These are phyloP conservation scores for Berberis vulgaris DNA, from an alignment of 164 flowering plant genomes.

Conservation along the genomic window DNA sequence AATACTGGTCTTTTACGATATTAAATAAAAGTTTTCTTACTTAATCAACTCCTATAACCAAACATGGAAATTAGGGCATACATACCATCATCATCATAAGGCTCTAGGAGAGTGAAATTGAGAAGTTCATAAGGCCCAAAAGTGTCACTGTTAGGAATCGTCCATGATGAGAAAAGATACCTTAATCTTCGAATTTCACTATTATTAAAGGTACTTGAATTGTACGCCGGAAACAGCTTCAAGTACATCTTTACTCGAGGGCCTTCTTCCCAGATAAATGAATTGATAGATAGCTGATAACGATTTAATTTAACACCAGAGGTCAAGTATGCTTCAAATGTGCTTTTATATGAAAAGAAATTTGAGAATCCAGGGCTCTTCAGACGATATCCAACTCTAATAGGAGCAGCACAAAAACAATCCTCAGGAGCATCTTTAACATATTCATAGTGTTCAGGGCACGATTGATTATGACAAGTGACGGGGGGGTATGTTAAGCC, in stretches of 20 bases:
- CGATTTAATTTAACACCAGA: conserved; percentile 26
- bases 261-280: conserved; percentile 55
- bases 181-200: conserved; percentile 52
- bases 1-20: too few relatives aligned
- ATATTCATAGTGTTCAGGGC: conserved; percentile 54
- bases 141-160: conserved; percentile 28
- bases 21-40: too few relatives aligned
- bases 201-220: conserved; percentile 26
- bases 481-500: conserved; percentile 7
- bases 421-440: conserved; percentile 26
- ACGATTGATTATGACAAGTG: conserved; percentile 28
- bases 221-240: conserved; percentile 41
- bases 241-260: conserved; percentile 63
- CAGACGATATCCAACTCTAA: conserved; percentile 48
- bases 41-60: too few relatives aligned
- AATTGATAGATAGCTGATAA: conserved; percentile 41
- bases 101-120: conserved; percentile 56
- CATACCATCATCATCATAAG: conserved; percentile 23
- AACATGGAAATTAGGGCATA: too few relatives aligned
- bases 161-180: conserved; percentile 39
- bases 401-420: conserved; percentile 62
- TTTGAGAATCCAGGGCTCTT: conserved; percentile 66
- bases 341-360: conserved; percentile 35
- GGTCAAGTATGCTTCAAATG: conserved; percentile 36
- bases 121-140: conserved; percentile 89